phyloP scores from a whole-genome alignment of 1,139 yeast species.

The Pneumocystis oryctolagi region DNA sequence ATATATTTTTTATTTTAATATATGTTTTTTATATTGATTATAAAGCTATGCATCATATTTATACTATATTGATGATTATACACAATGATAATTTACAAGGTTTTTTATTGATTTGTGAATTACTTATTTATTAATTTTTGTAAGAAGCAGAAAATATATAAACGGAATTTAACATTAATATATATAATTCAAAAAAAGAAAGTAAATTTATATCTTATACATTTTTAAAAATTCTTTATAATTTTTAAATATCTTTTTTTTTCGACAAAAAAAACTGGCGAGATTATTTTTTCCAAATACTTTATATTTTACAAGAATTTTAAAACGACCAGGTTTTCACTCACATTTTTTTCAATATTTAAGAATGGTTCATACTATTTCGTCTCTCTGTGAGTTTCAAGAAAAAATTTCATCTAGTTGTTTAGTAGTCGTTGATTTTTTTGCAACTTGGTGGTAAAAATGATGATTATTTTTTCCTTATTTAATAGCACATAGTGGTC shows the following conservation, averaged over 20 bases:
- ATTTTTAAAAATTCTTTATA: background rate
- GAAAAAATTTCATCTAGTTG: conserved; percentile 36
- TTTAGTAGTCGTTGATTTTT: conserved; percentile 78
- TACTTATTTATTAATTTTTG: background rate
- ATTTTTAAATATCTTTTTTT: background rate
- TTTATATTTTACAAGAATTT: background rate
- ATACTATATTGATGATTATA: background rate
- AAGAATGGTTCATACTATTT: background rate
- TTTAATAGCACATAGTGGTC: background rate
- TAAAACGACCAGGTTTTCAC: background rate
- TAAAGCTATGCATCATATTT: background rate
- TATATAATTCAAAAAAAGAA: background rate
- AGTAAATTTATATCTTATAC: background rate
- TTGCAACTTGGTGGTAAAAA: conserved; percentile 96
- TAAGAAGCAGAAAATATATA: background rate
- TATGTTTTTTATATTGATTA: background rate
- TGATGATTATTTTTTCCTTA: conserved; percentile 38
- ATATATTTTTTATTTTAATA: background rate
- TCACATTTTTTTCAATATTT: background rate
- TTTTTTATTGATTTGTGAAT: too few species aligned
- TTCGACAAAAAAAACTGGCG: background rate
- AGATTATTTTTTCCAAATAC: background rate
- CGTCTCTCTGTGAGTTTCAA: conserved; percentile 39
- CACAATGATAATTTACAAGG: too few species aligned
- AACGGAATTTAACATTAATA: background rate